Base-by-base conservation (phyloP, 345 rosid genomes). In the Aquilaria sinensis region DNA sequence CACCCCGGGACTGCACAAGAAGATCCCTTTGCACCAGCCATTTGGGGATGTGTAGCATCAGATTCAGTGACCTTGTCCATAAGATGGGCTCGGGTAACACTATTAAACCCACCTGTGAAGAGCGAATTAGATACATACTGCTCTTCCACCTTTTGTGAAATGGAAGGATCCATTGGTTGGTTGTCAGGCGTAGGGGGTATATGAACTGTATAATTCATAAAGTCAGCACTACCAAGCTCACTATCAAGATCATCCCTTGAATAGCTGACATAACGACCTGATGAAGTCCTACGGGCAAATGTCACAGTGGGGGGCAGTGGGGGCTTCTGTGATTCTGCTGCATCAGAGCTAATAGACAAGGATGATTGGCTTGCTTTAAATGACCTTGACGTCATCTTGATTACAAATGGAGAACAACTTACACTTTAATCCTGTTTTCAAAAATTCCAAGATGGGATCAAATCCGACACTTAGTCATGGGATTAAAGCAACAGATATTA, bases 121-220 rank as follows among this genome's bases (percentile, higher is more conserved):
- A 93, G 88, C 0, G 98, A 90, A 80, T 68, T 93, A 0, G 98
- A 90, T 55, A 90, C 98, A 37, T 93, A 93, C 64, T 93, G 98
- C 83, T 93, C 98, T 72, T 93, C 98, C 10, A 90, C 98, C 79
- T 83, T 93, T 68, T 86, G 97, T 10, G 98, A 87, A 53, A 93
- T 84, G 0, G 97, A 84, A 50, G 90, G 88, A 68, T 93, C 98
- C 89, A 84, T 89, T 5, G 96, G 92, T 66, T 93, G 96, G 76
- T 93, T 93, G 69, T 90, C 98, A 6, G 98, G 98, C 31, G 98
- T 93, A 10, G 96, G 96, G 6, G 98, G 98, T 41, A 93, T 84
- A 37, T 86, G 96, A 12, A 93, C 98, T 2, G 96, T 87, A 56
- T 93, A 93, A 78, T 84, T 87, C 75, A 73, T 84, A 71, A 78